These are phyloP conservation scores for Linum lewisii DNA, from an alignment of 345 rosid genomes.

Conservation along the genomic window DNA sequence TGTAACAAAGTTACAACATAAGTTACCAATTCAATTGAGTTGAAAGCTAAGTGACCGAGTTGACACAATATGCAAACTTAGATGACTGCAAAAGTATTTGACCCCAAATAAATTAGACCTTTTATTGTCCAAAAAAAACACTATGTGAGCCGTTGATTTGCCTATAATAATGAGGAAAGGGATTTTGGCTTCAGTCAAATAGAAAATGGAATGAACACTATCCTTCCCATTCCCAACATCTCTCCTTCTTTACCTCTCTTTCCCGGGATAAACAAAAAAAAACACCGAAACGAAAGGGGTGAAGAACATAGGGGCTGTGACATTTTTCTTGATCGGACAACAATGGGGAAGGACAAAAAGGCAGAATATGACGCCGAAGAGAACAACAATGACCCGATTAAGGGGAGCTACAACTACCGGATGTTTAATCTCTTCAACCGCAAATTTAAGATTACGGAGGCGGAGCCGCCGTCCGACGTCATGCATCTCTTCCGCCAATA, in stretches of 20 bases:
- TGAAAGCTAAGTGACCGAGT: no score
- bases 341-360: constrained; percentile 11
- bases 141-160: no score
- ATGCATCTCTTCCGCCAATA: constrained; percentile 10
- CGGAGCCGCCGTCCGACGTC: constrained; percentile 19
- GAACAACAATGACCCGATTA: constrained; percentile 5
- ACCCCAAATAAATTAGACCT: no score
- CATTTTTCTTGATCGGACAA: not conserved
- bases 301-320: not conserved
- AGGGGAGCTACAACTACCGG: constrained; percentile 24
- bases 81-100: no score
- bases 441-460: constrained; percentile 27
- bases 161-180: no score
- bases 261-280: not conserved
- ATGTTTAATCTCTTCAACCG: constrained; percentile 26
- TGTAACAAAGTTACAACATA: no score
- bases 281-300: not conserved
- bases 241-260: not conserved
- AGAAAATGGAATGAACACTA: no score
- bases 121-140: no score
- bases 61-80: no score
- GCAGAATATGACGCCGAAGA: not conserved
- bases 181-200: no score
- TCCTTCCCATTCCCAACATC: not conserved
- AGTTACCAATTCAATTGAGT: no score